Evolutionary conservation across 2,329 filamentous ascomycete species (phyloP).

Genomic region (Curvularia hawaiiensis): DNA sequence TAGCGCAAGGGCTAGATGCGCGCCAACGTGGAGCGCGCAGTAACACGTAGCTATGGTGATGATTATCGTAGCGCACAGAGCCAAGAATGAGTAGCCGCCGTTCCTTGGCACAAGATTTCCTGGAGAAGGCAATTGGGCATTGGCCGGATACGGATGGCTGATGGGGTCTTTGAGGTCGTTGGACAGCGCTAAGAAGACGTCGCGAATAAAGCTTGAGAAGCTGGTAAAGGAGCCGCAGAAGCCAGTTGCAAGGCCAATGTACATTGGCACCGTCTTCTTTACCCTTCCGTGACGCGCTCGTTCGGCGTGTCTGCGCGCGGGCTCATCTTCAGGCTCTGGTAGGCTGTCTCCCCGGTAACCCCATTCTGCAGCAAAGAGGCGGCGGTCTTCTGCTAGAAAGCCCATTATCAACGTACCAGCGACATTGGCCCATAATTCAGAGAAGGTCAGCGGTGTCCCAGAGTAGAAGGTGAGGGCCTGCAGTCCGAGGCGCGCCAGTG

Average conservation of each 20-base stretch:
- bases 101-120: slow-evolving; percentile 57
- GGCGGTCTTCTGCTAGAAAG: slow-evolving; percentile 79
- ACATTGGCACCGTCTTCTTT: slow-evolving; percentile 88
- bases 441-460: slow-evolving; percentile 74
- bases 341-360: slow-evolving; percentile 46
- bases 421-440: slow-evolving; percentile 87
- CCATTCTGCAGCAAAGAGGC: slow-evolving; percentile 74
- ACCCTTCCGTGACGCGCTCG: slow-evolving; percentile 51
- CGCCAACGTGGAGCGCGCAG: slow-evolving; percentile 71
- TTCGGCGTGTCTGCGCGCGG: slow-evolving; percentile 4
- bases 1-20: slow-evolving; percentile 72
- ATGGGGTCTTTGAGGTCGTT: slow-evolving; percentile 69
- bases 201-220: slow-evolving; percentile 84
- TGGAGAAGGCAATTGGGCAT: slow-evolving; percentile 36
- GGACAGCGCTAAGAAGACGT: slow-evolving; percentile 77
- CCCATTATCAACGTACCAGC: slow-evolving; percentile 82
- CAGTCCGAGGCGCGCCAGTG: slow-evolving; percentile 79
- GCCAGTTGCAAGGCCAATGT: slow-evolving; percentile 83
- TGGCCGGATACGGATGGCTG: slow-evolving; percentile 40
- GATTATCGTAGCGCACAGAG: slow-evolving; percentile 75
- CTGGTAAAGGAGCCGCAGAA: slow-evolving; percentile 91
- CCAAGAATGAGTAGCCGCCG: slow-evolving; percentile 82
- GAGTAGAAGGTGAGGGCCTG: slow-evolving; percentile 81
- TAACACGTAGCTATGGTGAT: slow-evolving; percentile 73
- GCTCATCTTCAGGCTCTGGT: slow-evolving; percentile 25